Base-by-base conservation (phyloP, 345 rosid genomes). In the Rubroshorea leprosula region DNA sequence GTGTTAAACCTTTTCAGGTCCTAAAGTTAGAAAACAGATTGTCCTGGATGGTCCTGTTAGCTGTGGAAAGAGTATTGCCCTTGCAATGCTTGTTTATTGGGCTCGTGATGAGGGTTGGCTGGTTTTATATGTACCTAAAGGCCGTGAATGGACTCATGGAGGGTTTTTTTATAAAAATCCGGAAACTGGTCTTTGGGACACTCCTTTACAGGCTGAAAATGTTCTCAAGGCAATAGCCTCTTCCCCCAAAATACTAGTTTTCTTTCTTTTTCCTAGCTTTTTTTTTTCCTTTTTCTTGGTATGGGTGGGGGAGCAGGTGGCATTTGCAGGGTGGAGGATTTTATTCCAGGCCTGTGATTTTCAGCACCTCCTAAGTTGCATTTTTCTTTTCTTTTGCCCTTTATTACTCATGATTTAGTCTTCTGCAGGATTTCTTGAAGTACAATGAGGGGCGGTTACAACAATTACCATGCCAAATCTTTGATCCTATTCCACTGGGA, bases 31-130 rank as follows among this genome's bases (percentile, higher is more conserved):
- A 72, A 89, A 89, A 57, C 99, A 87, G 66, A 71, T 93, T 58
- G 87, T 93, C 8, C 73, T 93, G 85, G 99, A 93, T 72, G 99
- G 99, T 57, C 97, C 88, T 52, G 81, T 76, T 64, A 79, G 86
- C 62, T 76, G 97, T 68, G 99, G 99, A 64, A 89, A 89, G 88
- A 89, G 96, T 70, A 89, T 83, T 74, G 78, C 80, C 7, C 76
- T 89, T 63, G 86, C 99, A 27, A 89, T 89, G 99, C 92, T 87
- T 73, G 99, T 93, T 61, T 86, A 83, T 24, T 93, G 97, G 97
- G 99, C 99, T 69, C 91, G 97, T 49, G 84, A 89, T 9, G 90
- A 93, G 69, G 99, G 97, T 49, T 89, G 99, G 97, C 73, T 93
- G 23, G 96, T 93, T 62, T 76, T 93, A 12, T 93, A 93, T 85